Base-by-base conservation (phyloP, 2,329 filamentous ascomycete species). In the Sclerotinia minor region DNA sequence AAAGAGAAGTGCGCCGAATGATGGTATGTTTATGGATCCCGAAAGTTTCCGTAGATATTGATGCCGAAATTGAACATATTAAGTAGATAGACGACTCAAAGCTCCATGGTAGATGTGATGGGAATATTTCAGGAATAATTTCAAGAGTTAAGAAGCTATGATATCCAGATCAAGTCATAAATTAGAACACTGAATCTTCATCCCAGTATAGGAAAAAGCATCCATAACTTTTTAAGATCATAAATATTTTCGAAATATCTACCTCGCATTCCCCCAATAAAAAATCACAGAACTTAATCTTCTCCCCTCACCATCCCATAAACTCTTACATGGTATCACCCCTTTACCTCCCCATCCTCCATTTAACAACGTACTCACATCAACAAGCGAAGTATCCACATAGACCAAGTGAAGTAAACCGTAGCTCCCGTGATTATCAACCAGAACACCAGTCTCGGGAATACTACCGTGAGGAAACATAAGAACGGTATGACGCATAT, bases 271-370 rank as follows among this genome's bases (percentile, higher is more conserved):
- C n/a, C 26, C 26, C 64, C 64, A 67, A 11, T 38, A 44, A 13
- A 67, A 26, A 32, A 54, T 41, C 38, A 68, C 68, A 26, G 24
- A 47, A 35, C 49, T 55, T 19, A 83, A 68, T 57, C 77, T 76
- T 58, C 70, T 70, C 17, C 80, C 81, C 9, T 69, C 44, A 0
- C 68, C 71, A 70, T 79, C 76, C 81, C 81, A 83, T 35, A 83
- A 73, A 38, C 79, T 81, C 54, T 68, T 72, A 55, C 81, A 83
- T 5, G 81, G 81, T 35, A 83, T 76, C 7, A 79, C 68, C 0
- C 79, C 74, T 8, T 64, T 65, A 52, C n/a, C 26, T 29, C 57
- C 44, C 45, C 19, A 21, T 59, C 64, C 58, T 49, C 50, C 35
- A 35, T 29, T n/a, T 15, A 6, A 13, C 19, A 57, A 29, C 15